Percentiles rank a stretch among this genome's conserved stretches.
Conservation (phyloP, 768 basidiomycete species). For the Leccinum obscurum region DNA sequence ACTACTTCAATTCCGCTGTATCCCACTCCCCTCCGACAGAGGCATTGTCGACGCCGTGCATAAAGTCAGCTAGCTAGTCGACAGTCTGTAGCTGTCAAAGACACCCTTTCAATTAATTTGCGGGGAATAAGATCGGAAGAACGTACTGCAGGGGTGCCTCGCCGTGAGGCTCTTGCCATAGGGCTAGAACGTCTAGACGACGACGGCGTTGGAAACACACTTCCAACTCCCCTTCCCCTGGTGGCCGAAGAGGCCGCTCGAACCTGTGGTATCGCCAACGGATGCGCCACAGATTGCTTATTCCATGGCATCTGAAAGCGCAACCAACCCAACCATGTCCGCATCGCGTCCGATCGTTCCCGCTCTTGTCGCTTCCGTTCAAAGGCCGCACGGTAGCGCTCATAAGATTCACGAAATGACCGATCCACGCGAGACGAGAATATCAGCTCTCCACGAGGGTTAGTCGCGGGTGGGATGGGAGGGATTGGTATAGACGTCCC, state of each 20-base stretch:
- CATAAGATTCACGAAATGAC: conserved; percentile 86
- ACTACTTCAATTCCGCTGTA: neutral
- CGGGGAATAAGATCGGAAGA: conserved; percentile 16
- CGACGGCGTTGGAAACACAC: conserved; percentile 31
- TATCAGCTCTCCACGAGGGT: conserved; percentile 95
- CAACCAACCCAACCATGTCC: conserved; percentile 34
- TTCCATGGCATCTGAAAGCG: conserved; percentile 32
- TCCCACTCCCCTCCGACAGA: neutral
- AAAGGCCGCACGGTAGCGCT: conserved; percentile 86
- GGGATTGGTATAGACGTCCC: conserved; percentile 46
- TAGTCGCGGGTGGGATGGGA: conserved; percentile 85
- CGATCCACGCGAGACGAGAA: conserved; percentile 88
- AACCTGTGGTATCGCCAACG: conserved; percentile 18
- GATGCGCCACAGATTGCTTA: conserved; percentile 10
- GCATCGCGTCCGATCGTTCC: conserved; percentile 40
- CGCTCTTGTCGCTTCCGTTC: conserved; percentile 74
- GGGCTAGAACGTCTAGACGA: conserved; percentile 36
- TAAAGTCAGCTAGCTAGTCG: conserved; percentile 19
- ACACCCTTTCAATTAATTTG: conserved; percentile 29
- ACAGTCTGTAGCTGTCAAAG: conserved; percentile 14
- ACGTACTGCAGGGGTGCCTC: conserved; percentile 27
- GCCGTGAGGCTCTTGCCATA: conserved; percentile 31
- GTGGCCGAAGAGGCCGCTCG: conserved; percentile 26
- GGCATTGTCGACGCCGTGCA: neutral
- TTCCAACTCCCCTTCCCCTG: conserved; percentile 27